Evolutionary conservation across 148 eudicot species (phyloP), one percentile per base, ranked within the genome.

Genomic region (Pouteria glomerata): DNA sequence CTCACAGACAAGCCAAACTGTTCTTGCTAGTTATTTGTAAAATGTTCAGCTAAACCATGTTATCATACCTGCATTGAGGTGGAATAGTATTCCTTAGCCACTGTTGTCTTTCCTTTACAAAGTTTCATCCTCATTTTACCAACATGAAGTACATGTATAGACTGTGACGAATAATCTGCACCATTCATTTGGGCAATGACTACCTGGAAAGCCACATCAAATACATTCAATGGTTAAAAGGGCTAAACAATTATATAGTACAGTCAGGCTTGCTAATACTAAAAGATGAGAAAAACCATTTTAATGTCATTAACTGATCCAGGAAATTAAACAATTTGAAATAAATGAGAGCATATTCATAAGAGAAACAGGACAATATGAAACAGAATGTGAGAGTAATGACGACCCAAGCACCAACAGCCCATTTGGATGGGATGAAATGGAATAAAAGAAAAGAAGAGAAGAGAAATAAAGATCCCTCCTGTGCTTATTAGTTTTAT

Each of bases 91-190:
- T 96, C 99, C 74, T 92, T 96, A 41, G 88, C 90, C 39, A 88
- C 78, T 19, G 91, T 92, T 78, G 96, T 74, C 78, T 92, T 90
- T 70, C 96, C 94, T 80, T 82, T 92, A 64, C 89, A 82, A 68
- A 96, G 96, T 77, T 96, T 96, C 86, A 96, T 92, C 77, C 99
- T 87, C 99, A 96, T 92, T 81, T 92, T 96, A 56, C 99, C 97
- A 31, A 96, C 78, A 71, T 92, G 97, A 73, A 96, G 92, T 58
- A 82, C 85, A 75, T 92, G 92, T 70, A 96, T 90, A 27, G 88
- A 88, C 68, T 87, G 87, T 29, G 94, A 87, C 48, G 84, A 79
- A 73, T 90, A 82, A 74, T 96, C 96, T 29, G 44, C 78, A 19
- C 92, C 97, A 55, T 96, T 96, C 87, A 92, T 88, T 71, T 96